phyloP scores from a whole-genome alignment of 1,139 yeast species.

The Yamadazyma aaseri region DNA sequence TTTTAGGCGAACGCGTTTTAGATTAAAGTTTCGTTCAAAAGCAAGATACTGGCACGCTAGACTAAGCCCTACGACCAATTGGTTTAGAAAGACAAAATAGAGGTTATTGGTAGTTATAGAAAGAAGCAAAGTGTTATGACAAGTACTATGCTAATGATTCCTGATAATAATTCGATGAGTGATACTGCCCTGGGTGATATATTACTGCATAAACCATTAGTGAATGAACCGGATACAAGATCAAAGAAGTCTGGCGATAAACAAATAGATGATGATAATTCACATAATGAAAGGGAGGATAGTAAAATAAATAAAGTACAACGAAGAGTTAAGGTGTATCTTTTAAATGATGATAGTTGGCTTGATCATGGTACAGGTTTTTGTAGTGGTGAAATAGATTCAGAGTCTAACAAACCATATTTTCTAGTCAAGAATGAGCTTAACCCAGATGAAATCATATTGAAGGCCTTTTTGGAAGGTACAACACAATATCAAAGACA shows the following conservation, averaged over 20 bases:
- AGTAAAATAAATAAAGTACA: conserved; percentile 44
- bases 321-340: conserved; percentile 85
- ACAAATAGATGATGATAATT: too few species aligned
- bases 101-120: too few species aligned
- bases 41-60: too few species aligned
- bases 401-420: conserved; percentile 46
- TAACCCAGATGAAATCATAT: conserved; percentile 55
- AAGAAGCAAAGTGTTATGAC: neutral
- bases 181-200: neutral
- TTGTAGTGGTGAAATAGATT: conserved; percentile 67
- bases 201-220: too few species aligned
- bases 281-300: neutral
- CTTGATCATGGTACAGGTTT: conserved; percentile 91
- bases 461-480: conserved; percentile 69
- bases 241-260: neutral
- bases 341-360: conserved; percentile 83
- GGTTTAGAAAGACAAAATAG: too few species aligned
- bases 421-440: conserved; percentile 74
- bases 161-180: neutral
- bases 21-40: too few species aligned
- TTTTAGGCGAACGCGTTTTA: conserved; percentile 1
- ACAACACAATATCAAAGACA: conserved; percentile 85
- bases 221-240: neutral
- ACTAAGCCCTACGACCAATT: too few species aligned
- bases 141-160: neutral